Evolutionary conservation across 108 stramenopile species (phyloP).

Genomic region (Skeletonema costatum): DNA sequence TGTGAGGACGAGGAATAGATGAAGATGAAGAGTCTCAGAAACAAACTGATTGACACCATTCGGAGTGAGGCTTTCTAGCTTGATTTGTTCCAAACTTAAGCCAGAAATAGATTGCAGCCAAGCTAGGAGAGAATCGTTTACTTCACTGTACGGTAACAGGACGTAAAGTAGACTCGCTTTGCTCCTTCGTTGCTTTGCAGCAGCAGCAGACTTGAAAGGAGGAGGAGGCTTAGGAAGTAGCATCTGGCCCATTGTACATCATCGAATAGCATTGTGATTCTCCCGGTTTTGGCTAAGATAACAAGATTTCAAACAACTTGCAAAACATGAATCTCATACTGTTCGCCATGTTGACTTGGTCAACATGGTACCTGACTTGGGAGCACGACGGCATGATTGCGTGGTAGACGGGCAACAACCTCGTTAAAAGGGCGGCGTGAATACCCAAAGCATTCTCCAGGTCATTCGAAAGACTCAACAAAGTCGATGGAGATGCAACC

Average conservation of each 20-base stretch:
- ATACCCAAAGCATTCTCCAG: conserved; percentile 11
- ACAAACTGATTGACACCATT: conserved; percentile 24
- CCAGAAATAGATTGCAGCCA: conserved; percentile 3
- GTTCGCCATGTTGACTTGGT: not conserved
- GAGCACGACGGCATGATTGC: conserved; percentile 13
- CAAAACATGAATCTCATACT: conserved; percentile 22
- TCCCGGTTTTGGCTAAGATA: conserved; percentile 4
- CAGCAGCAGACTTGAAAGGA: conserved; percentile 21
- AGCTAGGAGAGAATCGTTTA: not conserved
- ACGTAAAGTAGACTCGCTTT: conserved; percentile 7
- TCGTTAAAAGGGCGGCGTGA: conserved; percentile 6
- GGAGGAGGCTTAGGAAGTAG: conserved; percentile 11
- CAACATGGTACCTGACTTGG: not conserved
- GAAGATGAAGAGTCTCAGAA: conserved; percentile 25
- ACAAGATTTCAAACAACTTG: conserved; percentile 2
- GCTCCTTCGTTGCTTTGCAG: conserved; percentile 7
- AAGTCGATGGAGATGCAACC: conserved; percentile 4
- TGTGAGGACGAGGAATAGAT: conserved; percentile 25
- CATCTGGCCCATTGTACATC: conserved; percentile 33
- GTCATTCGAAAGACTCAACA: not conserved
- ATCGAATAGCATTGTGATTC: conserved; percentile 15
- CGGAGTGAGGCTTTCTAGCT: conserved; percentile 9
- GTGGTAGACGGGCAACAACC: conserved; percentile 16
- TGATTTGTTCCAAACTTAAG: conserved; percentile 14
- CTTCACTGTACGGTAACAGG: conserved; percentile 29